These are phyloP conservation scores for Mallotus repandus DNA, from an alignment of 441 rosid species.

Conservation along the genomic window DNA sequence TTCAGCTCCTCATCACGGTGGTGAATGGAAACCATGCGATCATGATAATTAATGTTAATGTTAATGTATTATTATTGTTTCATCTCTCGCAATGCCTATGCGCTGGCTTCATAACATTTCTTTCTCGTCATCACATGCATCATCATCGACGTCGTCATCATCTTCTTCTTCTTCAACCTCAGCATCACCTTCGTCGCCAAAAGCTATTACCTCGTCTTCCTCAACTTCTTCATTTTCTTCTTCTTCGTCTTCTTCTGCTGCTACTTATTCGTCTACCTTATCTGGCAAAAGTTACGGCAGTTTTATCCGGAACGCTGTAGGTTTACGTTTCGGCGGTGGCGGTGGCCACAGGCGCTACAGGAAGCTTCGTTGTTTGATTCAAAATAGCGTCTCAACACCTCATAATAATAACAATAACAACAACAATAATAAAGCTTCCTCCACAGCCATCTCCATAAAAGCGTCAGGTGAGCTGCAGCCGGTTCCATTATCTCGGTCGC, in stretches of 20 bases:
- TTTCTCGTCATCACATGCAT: slow-evolving; percentile 13
- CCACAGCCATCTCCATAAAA: background rate
- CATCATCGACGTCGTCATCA: too few species aligned
- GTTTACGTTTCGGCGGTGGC: slow-evolving; percentile 18
- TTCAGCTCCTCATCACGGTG: too few species aligned
- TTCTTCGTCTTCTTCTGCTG: slow-evolving; percentile 7
- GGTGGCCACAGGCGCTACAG: slow-evolving; percentile 29
- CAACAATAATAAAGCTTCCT: background rate
- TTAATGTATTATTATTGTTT: too few species aligned
- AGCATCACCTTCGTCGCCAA: slow-evolving; percentile 28
- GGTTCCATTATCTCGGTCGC: slow-evolving; percentile 31
- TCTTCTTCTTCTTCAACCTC: too few species aligned
- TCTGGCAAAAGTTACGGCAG: too few species aligned
- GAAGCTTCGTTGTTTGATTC: slow-evolving; percentile 48
- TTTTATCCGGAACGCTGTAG: background rate
- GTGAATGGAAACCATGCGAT: too few species aligned
- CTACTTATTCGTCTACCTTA: background rate
- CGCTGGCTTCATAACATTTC: slow-evolving; percentile 60
- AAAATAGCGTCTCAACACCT: slow-evolving; percentile 29
- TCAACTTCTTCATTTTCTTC: slow-evolving; percentile 19
- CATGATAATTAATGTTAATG: too few species aligned
- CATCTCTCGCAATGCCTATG: slow-evolving; percentile 39
- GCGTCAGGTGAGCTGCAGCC: slow-evolving; percentile 12
- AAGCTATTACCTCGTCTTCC: slow-evolving; percentile 30
- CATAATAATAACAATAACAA: background rate